Evolutionary conservation across 495 filamentous ascomycete species (phyloP), one percentile per base, ranked within the genome.

Genomic region (Hyaloscypha finlandica): DNA sequence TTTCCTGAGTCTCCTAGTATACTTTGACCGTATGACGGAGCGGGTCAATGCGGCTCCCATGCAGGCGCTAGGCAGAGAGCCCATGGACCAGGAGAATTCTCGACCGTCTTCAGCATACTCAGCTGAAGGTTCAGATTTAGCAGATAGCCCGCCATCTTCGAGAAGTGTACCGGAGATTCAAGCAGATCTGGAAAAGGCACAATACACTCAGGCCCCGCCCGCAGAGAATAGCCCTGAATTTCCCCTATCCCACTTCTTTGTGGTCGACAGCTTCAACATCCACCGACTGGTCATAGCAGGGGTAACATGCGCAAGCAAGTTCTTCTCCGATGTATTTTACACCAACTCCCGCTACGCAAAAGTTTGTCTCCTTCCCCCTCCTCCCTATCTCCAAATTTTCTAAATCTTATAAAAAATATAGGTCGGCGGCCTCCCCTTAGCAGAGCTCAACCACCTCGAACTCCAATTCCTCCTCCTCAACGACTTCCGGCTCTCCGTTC

Each of bases 271-370:
- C 76, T 99, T 95, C 78, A 99, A 99, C 78, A 99, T 99, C 70
- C 95, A 99, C 73, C 89, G 95, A 32, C 81, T 99, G 62, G 94
- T 98, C 55, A 99, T 99, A 77, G 93, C 95, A 9, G 95, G 94
- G 25, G 96, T 99, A 56, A 98, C 95, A 19, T 98, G 96, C 77
- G 94, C 96, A 12, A 97, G 94, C 85, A 99, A 99, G 80, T 99
- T 98, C 83, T 99, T 99, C 77, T 97, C 94, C 4, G 95, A 99
- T 81, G 93, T 98, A 53, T 99, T 99, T 73, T 99, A 98, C 74
- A 99, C 95, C 20, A 99, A 99, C 79, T 98, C 96, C 55, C 84
- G 95, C 85, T 99, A 99, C 77, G 95, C 96, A 68, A 99, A 98
- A 90, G 95, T 97, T 85, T 68, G 83, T 74, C 60, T 37, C 19